Percentiles rank a stretch among this genome's conserved stretches.
phyloP scores from a whole-genome alignment of 139 green algal genomes.

The Dunaliella primolecta region DNA sequence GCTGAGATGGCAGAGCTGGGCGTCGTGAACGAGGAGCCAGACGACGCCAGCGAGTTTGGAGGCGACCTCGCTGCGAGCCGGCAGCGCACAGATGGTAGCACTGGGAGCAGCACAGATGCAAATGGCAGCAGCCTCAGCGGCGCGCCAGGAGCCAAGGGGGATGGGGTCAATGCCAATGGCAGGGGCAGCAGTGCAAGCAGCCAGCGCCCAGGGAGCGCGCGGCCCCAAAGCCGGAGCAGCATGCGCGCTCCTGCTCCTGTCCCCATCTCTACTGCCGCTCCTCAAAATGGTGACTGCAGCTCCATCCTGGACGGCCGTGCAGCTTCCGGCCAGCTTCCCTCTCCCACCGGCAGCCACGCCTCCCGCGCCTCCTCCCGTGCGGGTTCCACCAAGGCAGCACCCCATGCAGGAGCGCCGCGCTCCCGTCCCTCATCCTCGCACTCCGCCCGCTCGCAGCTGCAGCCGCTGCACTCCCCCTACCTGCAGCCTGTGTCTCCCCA shows the following conservation, averaged over 20 bases:
- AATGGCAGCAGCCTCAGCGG: background rate
- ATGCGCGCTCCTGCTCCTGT: background rate
- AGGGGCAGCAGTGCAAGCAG: background rate
- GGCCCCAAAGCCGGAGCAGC: background rate
- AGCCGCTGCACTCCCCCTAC: conserved; percentile 1
- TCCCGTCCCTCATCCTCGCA: background rate
- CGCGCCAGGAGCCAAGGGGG: background rate
- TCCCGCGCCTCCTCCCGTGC: background rate
- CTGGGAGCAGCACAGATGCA: background rate
- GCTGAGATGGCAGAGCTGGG: conserved; percentile 9
- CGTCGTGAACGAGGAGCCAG: conserved; percentile 8
- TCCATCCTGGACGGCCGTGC: no score
- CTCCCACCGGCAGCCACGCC: background rate
- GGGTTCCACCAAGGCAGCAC: background rate
- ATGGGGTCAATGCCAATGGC: background rate
- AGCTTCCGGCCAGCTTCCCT: background rate
- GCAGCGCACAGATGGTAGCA: background rate
- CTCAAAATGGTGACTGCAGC: background rate
- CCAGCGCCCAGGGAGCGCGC: background rate
- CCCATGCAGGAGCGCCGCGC: background rate
- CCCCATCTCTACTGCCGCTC: no score
- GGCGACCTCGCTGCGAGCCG: background rate
- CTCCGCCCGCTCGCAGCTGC: background rate
- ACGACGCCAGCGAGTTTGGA: background rate
- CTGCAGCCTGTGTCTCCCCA: conserved; percentile 11